These are phyloP conservation scores for Castanea crenata DNA, from an alignment of 306 rosid species.

Conservation along the genomic window DNA sequence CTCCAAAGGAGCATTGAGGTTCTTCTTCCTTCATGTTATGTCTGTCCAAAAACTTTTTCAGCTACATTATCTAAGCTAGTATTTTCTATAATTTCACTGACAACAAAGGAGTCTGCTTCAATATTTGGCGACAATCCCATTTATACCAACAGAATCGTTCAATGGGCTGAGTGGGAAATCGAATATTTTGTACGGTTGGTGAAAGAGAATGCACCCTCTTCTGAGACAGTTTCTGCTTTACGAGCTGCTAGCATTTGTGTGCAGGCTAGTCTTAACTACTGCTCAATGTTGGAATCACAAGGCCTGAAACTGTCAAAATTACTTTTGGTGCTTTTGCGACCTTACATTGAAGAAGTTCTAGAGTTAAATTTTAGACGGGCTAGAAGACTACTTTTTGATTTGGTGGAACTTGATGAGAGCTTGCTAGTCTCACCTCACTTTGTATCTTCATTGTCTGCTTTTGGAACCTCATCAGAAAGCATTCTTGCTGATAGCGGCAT, in stretches of 20 bases:
- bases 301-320: conserved; percentile 87
- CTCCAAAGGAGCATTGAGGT: conserved; percentile 70
- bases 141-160: conserved; percentile 86
- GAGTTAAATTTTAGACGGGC: conserved; percentile 92
- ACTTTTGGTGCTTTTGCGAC: conserved; percentile 76
- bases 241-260: conserved; percentile 76
- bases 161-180: conserved; percentile 98
- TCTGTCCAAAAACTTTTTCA: conserved; percentile 79
- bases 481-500: conserved; percentile 76
- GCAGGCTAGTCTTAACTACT: conserved; percentile 86
- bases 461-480: conserved; percentile 54
- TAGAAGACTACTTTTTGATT: conserved; percentile 70
- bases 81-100: conserved; percentile 69
- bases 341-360: conserved; percentile 89
- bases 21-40: conserved; percentile 79
- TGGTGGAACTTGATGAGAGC: conserved; percentile 64
- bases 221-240: conserved; percentile 74
- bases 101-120: conserved; percentile 71
- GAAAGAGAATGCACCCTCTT: conserved; percentile 82
- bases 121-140: conserved; percentile 89
- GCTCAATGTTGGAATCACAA: conserved; percentile 71
- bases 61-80: conserved; percentile 73
- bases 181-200: conserved; percentile 84
- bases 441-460: conserved; percentile 70
- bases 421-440: conserved; percentile 59